phyloP scores from a whole-genome alignment of 108 stramenopile species.

The Cyclotella distinguenda region DNA sequence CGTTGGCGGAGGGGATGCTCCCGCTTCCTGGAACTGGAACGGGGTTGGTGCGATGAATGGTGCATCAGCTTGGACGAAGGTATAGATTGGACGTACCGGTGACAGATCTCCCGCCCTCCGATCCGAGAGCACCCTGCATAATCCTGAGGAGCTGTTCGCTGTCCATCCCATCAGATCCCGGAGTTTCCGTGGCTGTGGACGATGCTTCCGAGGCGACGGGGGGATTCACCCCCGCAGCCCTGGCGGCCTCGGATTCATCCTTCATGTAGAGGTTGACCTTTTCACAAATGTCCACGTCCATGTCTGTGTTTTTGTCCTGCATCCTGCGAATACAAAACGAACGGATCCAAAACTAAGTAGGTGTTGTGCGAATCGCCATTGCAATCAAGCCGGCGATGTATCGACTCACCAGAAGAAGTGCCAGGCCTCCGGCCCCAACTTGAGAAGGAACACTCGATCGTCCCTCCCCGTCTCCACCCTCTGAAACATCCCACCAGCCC shows the following conservation, averaged over 20 bases:
- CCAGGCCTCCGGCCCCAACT: conserved; percentile 30
- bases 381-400: too few relatives aligned
- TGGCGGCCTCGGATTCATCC: conserved; percentile 42
- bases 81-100: not conserved
- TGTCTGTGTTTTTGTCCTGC: conserved; percentile 60
- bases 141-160: conserved; percentile 29
- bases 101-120: conserved; percentile 23
- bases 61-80: not conserved
- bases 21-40: conserved; percentile 33
- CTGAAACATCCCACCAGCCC: conserved; percentile 47
- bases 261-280: conserved; percentile 71
- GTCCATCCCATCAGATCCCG: conserved; percentile 13
- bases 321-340: conserved; percentile 48
- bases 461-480: conserved; percentile 49
- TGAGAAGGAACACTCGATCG: conserved; percentile 59
- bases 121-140: conserved; percentile 40
- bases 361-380: not conserved
- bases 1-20: conserved; percentile 44
- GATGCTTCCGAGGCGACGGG: conserved; percentile 6
- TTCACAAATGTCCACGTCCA: conserved; percentile 58
- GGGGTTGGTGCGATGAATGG: not conserved
- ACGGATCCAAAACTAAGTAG: not conserved
- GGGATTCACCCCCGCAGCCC: conserved; percentile 20
- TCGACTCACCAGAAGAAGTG: conserved; percentile 61
- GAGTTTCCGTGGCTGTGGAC: conserved; percentile 9